These are phyloP conservation scores for Dactylellina parvicollis DNA, from an alignment of 2,329 filamentous ascomycete genomes.

Conservation along the genomic window DNA sequence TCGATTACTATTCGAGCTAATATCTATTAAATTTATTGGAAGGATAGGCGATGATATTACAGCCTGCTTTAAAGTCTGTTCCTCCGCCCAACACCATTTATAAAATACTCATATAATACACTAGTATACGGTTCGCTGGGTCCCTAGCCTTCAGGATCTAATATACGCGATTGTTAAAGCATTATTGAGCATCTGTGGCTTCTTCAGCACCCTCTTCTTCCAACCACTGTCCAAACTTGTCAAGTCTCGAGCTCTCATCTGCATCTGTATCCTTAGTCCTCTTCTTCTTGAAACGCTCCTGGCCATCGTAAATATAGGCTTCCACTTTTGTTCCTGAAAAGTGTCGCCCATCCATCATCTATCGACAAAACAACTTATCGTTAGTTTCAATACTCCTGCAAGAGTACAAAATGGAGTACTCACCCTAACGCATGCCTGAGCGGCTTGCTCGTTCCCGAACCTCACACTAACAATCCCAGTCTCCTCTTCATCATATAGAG, in stretches of 20 bases:
- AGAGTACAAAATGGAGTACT: not conserved
- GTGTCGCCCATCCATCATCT: slow-evolving; percentile 79
- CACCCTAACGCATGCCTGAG: slow-evolving; percentile 72
- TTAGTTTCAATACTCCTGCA: slow-evolving; percentile 3
- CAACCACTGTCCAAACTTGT: slow-evolving; percentile 58
- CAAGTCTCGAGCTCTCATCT: slow-evolving; percentile 62
- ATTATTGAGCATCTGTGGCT: not conserved
- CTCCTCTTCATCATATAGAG: slow-evolving; percentile 85
- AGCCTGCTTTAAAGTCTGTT: no score
- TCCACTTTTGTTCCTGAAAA: slow-evolving; percentile 78
- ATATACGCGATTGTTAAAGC: no score
- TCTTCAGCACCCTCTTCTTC: slow-evolving; percentile 52
- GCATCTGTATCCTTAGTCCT: slow-evolving; percentile 64
- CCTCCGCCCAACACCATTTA: no score
- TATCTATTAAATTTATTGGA: no score
- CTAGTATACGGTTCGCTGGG: no score
- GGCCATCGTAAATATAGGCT: slow-evolving; percentile 76
- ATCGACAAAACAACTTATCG: not conserved
- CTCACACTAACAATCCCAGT: slow-evolving; percentile 86
- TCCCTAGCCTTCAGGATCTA: no score
- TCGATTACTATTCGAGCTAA: no score
- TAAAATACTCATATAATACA: no score
- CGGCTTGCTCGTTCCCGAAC: slow-evolving; percentile 77
- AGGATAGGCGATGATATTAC: no score
- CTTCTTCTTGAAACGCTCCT: slow-evolving; percentile 75